Percentiles rank a stretch among this genome's conserved stretches.
Evolutionary conservation across 768 basidiomycete genomes (phyloP).

Genomic region (Hebeloma cylindrosporum): DNA sequence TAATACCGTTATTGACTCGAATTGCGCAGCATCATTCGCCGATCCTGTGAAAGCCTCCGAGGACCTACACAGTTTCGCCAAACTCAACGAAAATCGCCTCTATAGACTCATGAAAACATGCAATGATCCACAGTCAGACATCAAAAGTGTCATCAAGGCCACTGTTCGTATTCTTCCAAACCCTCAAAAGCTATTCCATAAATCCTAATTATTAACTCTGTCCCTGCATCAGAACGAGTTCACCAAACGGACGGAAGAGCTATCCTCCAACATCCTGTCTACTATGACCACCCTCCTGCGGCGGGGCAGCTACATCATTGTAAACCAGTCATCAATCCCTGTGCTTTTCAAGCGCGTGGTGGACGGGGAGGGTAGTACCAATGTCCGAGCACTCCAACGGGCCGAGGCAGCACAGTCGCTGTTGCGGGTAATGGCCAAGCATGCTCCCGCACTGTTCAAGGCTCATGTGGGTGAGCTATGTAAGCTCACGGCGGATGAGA

Average conservation of each 20-base stretch:
- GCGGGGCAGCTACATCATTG: constrained; percentile 63
- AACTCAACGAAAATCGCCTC: constrained; percentile 79
- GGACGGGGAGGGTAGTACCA: constrained; percentile 41
- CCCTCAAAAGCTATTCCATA: background rate
- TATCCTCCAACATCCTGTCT: constrained; percentile 52
- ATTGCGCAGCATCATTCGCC: constrained; percentile 48
- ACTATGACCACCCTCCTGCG: constrained; percentile 77
- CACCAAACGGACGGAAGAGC: constrained; percentile 70
- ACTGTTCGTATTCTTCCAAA: constrained; percentile 48
- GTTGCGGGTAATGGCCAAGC: constrained; percentile 67
- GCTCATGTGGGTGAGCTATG: constrained; percentile 73
- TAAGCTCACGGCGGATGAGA: constrained; percentile 69
- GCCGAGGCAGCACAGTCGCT: constrained; percentile 53
- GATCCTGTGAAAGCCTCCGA: constrained; percentile 76
- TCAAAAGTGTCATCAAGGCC: constrained; percentile 78
- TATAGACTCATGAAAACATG: constrained; percentile 84
- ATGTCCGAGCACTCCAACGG: constrained; percentile 31
- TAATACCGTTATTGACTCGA: constrained; percentile 5
- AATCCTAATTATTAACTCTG: background rate
- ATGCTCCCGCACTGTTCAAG: constrained; percentile 71
- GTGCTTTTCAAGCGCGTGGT: constrained; percentile 71
- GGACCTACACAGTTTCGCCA: constrained; percentile 82
- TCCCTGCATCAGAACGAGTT: constrained; percentile 64
- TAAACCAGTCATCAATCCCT: constrained; percentile 86
- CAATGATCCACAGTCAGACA: constrained; percentile 80